Evolutionary conservation across 2,329 filamentous ascomycete species (phyloP).

Genomic region (Nakataea oryzae): DNA sequence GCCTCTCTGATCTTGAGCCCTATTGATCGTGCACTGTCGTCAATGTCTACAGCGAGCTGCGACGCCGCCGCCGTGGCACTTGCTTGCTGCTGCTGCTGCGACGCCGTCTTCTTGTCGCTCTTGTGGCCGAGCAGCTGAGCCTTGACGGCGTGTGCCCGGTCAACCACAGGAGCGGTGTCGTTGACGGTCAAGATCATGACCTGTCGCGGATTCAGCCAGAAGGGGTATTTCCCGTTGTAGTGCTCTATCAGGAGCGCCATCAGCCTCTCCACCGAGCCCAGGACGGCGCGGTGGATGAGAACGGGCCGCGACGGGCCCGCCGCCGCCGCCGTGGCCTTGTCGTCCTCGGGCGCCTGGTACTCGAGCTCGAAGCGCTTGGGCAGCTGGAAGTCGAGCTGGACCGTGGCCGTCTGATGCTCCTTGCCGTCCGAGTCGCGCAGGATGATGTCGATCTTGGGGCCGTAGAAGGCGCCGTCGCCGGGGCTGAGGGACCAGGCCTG

Average conservation of each 20-base stretch:
- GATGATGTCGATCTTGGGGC: conserved; percentile 84
- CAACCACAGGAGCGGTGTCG: conserved; percentile 41
- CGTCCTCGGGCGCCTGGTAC: conserved; percentile 61
- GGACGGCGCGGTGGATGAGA: conserved; percentile 73
- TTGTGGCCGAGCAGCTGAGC: conserved; percentile 26
- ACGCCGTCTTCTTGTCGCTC: conserved; percentile 22
- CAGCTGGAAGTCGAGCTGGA: conserved; percentile 84
- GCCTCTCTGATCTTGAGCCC: conserved; percentile 64
- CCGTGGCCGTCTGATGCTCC: conserved; percentile 79
- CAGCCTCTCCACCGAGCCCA: conserved; percentile 75
- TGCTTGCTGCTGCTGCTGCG: neutral
- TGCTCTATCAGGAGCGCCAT: conserved; percentile 80
- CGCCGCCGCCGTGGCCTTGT: conserved; percentile 35
- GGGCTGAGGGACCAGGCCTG: conserved; percentile 65
- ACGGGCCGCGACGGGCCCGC: conserved; percentile 60
- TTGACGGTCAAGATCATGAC: conserved; percentile 66
- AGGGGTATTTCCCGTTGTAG: conserved; percentile 71
- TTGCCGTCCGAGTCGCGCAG: conserved; percentile 71
- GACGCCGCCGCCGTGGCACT: conserved; percentile 38
- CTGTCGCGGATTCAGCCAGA: conserved; percentile 79
- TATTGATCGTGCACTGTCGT: conserved; percentile 51
- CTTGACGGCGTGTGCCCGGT: conserved; percentile 34
- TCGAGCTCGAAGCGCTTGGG: conserved; percentile 71
- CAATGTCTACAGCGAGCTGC: conserved; percentile 58
- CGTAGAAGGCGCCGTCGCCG: conserved; percentile 83